phyloP scores from a whole-genome alignment of 129 eudicot genomes.

The Oenanthe sinensis region DNA sequence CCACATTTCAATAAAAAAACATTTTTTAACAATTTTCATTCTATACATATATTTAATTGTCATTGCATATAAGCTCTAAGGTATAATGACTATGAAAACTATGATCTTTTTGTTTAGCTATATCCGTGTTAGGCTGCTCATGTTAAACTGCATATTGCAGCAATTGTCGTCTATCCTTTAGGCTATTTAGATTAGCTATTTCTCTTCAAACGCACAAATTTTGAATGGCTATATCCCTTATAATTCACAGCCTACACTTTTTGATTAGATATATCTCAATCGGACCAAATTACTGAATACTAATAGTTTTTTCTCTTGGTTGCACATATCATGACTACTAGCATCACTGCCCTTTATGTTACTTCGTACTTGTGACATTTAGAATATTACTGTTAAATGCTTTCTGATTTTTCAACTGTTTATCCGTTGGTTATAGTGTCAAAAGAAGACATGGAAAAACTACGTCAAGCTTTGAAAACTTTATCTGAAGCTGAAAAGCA shows the following conservation, averaged over 20 bases:
- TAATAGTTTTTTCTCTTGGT: constrained; percentile 12
- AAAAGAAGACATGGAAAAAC: constrained; percentile 88
- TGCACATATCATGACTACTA: neutral
- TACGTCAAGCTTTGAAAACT: constrained; percentile 86
- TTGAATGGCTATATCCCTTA: neutral
- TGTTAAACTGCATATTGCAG: neutral
- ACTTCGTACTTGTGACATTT: neutral
- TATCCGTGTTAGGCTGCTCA: neutral
- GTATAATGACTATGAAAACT: neutral
- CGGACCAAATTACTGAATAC: constrained; percentile 7
- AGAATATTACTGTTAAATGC: neutral
- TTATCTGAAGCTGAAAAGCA: constrained; percentile 99
- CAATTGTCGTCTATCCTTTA: neutral
- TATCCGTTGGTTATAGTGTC: constrained; percentile 39
- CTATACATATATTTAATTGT: neutral
- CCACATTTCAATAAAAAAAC: neutral
- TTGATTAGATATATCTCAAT: constrained; percentile 6
- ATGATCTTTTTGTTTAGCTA: neutral
- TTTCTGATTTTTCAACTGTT: neutral
- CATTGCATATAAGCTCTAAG: neutral
- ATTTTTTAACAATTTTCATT: neutral
- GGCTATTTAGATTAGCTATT: neutral
- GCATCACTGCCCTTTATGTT: neutral
- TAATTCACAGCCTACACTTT: neutral
- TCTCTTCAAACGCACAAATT: neutral